phyloP scores from a whole-genome alignment of 352 stramenopile species.

The Pythium dissotocum region DNA sequence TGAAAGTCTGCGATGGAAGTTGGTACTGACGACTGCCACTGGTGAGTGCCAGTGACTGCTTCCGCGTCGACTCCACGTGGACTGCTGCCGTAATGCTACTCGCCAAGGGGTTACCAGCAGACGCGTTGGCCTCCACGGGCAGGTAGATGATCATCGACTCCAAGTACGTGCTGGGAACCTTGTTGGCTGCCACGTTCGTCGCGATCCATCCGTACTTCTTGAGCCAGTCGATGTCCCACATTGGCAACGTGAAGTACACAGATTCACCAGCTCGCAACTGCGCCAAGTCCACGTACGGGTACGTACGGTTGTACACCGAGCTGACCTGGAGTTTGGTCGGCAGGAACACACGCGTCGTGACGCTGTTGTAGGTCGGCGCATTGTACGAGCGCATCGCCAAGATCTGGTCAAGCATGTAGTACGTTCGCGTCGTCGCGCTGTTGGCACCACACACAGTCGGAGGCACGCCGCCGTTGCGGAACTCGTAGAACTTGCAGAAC shows the following conservation, averaged over 20 bases:
- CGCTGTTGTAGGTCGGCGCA: background rate
- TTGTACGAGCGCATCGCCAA: constrained; percentile 11
- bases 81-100: background rate
- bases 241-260: background rate
- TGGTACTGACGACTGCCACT: background rate
- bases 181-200: background rate
- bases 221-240: constrained; percentile 4
- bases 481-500: constrained; percentile 26
- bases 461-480: constrained; percentile 11
- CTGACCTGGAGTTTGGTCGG: background rate
- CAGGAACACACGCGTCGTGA: constrained; percentile 1
- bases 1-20: constrained; percentile 2
- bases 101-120: background rate
- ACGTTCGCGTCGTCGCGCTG: background rate
- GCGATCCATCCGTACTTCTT: constrained; percentile 9
- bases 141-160: constrained; percentile 4
- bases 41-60: background rate
- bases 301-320: background rate
- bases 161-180: constrained; percentile 4
- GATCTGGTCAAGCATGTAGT: constrained; percentile 14
- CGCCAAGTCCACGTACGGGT: constrained; percentile 5
- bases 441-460: constrained; percentile 2
- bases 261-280: background rate
- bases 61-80: background rate
- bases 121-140: background rate